Conservation (phyloP, 2,329 filamentous ascomycete genomes). For the Helminthosporium solani region DNA sequence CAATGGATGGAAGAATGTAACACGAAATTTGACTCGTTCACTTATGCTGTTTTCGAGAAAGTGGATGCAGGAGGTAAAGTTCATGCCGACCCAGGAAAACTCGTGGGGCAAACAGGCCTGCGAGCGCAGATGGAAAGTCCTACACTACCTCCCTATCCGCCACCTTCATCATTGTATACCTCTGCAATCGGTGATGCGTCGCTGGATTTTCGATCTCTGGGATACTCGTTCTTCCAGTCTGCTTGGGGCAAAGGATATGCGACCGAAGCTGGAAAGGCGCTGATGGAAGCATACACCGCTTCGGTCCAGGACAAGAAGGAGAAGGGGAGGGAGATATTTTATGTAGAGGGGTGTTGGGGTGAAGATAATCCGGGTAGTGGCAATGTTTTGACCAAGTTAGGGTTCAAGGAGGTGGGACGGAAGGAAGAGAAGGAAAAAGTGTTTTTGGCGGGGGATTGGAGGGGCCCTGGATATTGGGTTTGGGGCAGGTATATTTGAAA, state of each 20-base stretch:
- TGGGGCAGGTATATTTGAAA: slow-evolving; percentile 21
- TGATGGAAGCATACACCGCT: slow-evolving; percentile 18
- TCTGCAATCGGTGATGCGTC: neutral
- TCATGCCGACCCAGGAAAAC: slow-evolving; percentile 1
- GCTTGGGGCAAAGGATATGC: slow-evolving; percentile 30
- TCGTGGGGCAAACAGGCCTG: slow-evolving; percentile 19
- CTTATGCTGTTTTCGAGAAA: slow-evolving; percentile 18
- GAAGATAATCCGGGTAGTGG: slow-evolving; percentile 22
- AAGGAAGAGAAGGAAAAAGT: slow-evolving; percentile 18
- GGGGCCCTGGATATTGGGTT: slow-evolving; percentile 21
- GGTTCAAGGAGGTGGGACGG: slow-evolving; percentile 26
- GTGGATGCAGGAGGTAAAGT: neutral
- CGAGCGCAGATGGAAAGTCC: slow-evolving; percentile 9
- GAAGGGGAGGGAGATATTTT: slow-evolving; percentile 14
- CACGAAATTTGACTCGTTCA: slow-evolving; percentile 10
- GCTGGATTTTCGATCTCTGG: slow-evolving; percentile 19
- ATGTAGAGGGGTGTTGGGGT: slow-evolving; percentile 27
- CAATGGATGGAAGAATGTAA: slow-evolving; percentile 20
- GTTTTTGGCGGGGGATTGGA: slow-evolving; percentile 29
- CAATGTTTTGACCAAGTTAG: slow-evolving; percentile 26
- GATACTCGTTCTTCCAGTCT: slow-evolving; percentile 23
- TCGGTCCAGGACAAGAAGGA: neutral
- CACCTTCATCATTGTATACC: slow-evolving; percentile 1
- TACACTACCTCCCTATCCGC: slow-evolving; percentile 7
- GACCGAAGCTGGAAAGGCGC: slow-evolving; percentile 23